Evolutionary conservation across 305 asterid species (phyloP), one percentile per base, ranked within the genome.

Genomic region (Stenogyne calaminthoides): DNA sequence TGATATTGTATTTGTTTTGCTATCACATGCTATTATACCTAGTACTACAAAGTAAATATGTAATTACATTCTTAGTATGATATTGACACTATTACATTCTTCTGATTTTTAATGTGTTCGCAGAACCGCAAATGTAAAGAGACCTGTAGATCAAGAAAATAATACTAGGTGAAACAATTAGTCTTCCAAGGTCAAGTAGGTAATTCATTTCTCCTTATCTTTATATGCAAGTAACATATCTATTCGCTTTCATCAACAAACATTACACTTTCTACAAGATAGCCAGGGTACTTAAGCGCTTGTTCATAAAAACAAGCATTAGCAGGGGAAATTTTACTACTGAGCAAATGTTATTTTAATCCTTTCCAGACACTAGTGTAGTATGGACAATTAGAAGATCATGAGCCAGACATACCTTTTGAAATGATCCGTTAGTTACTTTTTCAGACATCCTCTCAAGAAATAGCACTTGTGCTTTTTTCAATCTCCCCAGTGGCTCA

Each of bases 361-460:
- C 58, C 25, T 1, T 11, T 65, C 29, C 32, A 10, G 56, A 49
- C 72, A 63, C 72, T 73, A 29, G 57, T 40, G 16, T 15, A 22
- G 25, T 47, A 55, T 49, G 16, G 54, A 58, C 73, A 63, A 39
- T 18, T 7, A 54, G 34, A 40, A 70, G 47, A 69, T 52, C 52
- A 63, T 9, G 42, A 66, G 58, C 58, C 56, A 19, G 61, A 40
- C 73, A 80, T 82, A 92, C 99, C 98, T 83, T 90, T 75, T 81
- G 85, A 71, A 75, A 64, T 39, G 96, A 82, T 73, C 82, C 88
- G 69, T 76, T 74, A 29, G 64, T 74, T 64, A 88, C 93, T 70
- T 62, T 80, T 74, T 92, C 99, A 0, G 98, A 95, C 82, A 92
- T 84, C 80, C 98, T 88, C 87, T 95, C 99, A 0, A 95, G 96